These are phyloP conservation scores for Monosporascus cannonballus DNA, from an alignment of 2,329 filamentous ascomycete genomes.

Conservation along the genomic window DNA sequence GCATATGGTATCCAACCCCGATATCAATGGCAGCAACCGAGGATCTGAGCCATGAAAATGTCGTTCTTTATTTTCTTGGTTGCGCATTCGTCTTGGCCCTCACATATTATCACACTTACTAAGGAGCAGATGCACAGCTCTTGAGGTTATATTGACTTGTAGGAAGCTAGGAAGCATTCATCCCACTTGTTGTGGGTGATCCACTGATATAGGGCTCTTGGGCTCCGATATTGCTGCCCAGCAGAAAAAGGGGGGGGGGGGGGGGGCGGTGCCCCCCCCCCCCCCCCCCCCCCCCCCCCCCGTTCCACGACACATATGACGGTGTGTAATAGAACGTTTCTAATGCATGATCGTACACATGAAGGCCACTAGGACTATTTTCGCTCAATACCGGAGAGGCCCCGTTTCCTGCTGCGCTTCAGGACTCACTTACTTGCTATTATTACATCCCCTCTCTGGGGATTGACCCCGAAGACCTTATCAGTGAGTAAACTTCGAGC, in stretches of 20 bases:
- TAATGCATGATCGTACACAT: constrained; percentile 3
- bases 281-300: too few relatives aligned
- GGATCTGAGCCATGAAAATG: constrained; percentile 6
- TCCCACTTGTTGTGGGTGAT: too few relatives aligned
- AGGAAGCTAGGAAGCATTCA: too few relatives aligned
- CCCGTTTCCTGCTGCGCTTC: constrained; percentile 15
- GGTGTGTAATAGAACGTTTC: constrained; percentile 2
- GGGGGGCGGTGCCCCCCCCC: too few relatives aligned
- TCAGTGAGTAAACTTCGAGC: not conserved
- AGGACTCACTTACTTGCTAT: constrained; percentile 15
- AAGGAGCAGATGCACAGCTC: too few relatives aligned
- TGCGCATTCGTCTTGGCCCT: constrained; percentile 16
- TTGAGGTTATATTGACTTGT: too few relatives aligned
- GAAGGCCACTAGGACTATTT: constrained; percentile 6
- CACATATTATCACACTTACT: too few relatives aligned
- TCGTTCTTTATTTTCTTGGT: constrained; percentile 14
- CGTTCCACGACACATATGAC: constrained; percentile 5
- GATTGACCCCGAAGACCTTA: not conserved
- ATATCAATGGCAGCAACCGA: not conserved
- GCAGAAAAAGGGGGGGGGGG: too few relatives aligned
- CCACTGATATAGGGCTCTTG: too few relatives aligned
- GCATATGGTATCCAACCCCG: constrained; percentile 13
- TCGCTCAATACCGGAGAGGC: constrained; percentile 14
- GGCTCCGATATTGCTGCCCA: too few relatives aligned
- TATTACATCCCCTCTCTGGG: constrained; percentile 3